Evolutionary conservation across 192 early-diverging fungal species (phyloP), one percentile per base, ranked within the genome.

Genomic region (Coemansia sp.): DNA sequence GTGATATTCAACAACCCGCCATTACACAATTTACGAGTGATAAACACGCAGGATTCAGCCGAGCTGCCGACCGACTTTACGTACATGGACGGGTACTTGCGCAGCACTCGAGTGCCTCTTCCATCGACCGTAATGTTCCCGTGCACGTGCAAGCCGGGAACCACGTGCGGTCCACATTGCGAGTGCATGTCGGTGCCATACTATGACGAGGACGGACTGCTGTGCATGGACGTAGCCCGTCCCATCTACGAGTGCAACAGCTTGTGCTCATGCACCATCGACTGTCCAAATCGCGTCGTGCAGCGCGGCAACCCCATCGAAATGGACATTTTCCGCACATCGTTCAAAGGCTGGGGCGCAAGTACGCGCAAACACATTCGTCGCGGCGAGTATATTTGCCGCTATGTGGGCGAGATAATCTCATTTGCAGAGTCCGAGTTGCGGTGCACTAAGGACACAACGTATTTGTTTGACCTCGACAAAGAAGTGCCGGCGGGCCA

Each of bases 321-420:
- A 9, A 56, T 80, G 12, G 71, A 76, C 17, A 51, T 83, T 8
- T 70, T 71, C 69, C 66, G 77, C 37, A 73, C 71, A 4, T 12
- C 5, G 3, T 3, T 27, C 39, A 76, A 78, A 43, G 78, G 78
- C 17, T 84, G 78, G 77, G 82, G 74, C 4, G 82, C 66, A 0
- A 25, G 61, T 22, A 67, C 82, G n/a, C 67, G 65, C 32, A 32
- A 25, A 48, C 12, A 14, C 4, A 63, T 82, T 23, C 56, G 58
- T 23, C 65, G 65, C 37, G 90, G 90, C 60, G 78, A 86, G 12
- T 98, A 95, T 72, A 87, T 99, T n/a, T 93, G 94, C 75, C 90
- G 97, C 55, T 99, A 99, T 79, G 87, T 91, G 19, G 97, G 97
- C 35, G 96, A 98, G 73, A 89, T 99, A 1, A 85, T 99, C n/a